phyloP scores from a whole-genome alignment of 2,329 filamentous ascomycete species.

The Talaromyces piceae region DNA sequence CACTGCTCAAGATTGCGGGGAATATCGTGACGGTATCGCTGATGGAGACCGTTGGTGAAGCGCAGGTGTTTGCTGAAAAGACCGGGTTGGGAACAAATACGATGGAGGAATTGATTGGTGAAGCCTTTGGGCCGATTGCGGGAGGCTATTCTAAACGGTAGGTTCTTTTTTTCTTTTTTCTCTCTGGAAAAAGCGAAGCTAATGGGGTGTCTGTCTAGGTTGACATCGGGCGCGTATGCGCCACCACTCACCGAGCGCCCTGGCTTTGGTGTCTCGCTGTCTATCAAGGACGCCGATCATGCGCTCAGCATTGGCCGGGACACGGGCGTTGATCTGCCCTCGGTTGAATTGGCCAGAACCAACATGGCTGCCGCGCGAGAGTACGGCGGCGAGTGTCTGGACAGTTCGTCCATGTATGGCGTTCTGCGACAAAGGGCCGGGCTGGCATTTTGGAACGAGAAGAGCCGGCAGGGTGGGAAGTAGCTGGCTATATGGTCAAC shows the following conservation, averaged over 20 bases:
- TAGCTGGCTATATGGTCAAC: not conserved
- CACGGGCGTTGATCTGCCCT: constrained; percentile 25
- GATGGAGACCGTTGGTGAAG: constrained; percentile 41
- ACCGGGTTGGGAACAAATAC: constrained; percentile 36
- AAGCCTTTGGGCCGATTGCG: constrained; percentile 38
- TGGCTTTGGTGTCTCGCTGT: constrained; percentile 30
- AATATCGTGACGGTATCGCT: constrained; percentile 38
- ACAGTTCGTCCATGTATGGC: constrained; percentile 34
- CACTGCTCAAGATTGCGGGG: constrained; percentile 40
- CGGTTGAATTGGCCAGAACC: constrained; percentile 24
- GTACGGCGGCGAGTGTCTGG: constrained; percentile 30
- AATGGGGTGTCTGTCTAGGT: constrained; percentile 14
- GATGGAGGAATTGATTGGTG: constrained; percentile 37
- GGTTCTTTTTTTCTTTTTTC: not conserved
- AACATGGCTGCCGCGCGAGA: constrained; percentile 31
- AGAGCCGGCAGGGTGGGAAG: constrained; percentile 19
- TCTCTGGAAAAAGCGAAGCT: not conserved
- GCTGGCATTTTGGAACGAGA: constrained; percentile 33
- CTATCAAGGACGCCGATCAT: constrained; percentile 32
- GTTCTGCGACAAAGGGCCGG: constrained; percentile 29
- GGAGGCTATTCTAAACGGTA: constrained; percentile 38
- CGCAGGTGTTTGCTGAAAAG: constrained; percentile 41
- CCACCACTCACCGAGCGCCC: constrained; percentile 29
- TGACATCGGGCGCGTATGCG: constrained; percentile 38
- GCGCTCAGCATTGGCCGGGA: constrained; percentile 27